Evolutionary conservation across 352 stramenopile genomes (phyloP), one percentile per base, ranked within the genome.

Genomic region (Pythium grandisporangium): DNA sequence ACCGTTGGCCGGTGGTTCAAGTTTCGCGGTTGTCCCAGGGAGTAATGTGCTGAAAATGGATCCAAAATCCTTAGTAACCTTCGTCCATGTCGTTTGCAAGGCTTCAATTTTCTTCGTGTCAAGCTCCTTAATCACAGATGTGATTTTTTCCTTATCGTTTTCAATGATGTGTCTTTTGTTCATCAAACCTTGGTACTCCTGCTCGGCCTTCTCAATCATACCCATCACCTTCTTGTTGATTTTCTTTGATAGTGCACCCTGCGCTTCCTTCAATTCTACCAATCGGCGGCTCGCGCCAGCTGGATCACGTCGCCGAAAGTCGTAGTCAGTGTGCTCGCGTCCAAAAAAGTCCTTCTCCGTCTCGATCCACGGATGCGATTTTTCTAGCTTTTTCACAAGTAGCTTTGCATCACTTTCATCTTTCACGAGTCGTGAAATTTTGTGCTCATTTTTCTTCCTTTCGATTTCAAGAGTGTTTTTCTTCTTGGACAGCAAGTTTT

Each of bases 201-300:
- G 81, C 65, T 99, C 96, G 0, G 96, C 96, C 70, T 98, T 99
- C 42, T 99, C 97, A 59, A 99, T 99, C 95, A 99, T 99, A 25
- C 93, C 95, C 94, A 99, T 98, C 5, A 99, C 96, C 55, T 99
- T 99, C 63, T 99, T 99, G 73, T 99, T 99, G 49, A 99, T 98
- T 55, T 99, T 99, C 58, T 98, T 98, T 0, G 72, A 93, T 34
- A 99, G 59, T 30, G 72, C 72, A 20, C 84, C 86, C 59, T 99
- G 95, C 30, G 93, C 93, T 52, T 83, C 72, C 62, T 98, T 93
- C 2, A 99, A 55, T 23, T 86, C 70, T 34, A 96, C 55, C 2
- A 99, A 61, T 30, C 95, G 70, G 12, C 74, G 68, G 50, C 84
- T 89, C 13, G 92, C 91, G 22, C 70, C 82, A 2, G 70, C 66